A percentile compares a stretch with the other conserved stretches of the same genome.
Conservation (phyloP, 2,329 filamentous ascomycete genomes). For the Colletotrichum liaoningense region DNA sequence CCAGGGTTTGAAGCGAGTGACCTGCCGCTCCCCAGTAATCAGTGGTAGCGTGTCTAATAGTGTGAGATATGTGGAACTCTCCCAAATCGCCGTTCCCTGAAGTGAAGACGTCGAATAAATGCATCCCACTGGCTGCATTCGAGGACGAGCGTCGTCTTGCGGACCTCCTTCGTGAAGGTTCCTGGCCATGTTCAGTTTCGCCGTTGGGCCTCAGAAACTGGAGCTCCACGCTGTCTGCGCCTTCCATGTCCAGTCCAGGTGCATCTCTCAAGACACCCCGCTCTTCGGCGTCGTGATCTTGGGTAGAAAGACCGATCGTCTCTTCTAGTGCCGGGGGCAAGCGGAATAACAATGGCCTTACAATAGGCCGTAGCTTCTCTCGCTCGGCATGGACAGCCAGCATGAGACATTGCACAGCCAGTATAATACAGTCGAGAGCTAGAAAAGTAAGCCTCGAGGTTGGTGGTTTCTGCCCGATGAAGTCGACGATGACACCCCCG, state of each 20-base stretch:
- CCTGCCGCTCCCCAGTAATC: conserved; percentile 60
- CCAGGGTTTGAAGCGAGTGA: conserved; percentile 64
- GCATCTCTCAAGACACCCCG: conserved; percentile 59
- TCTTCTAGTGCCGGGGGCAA: conserved; percentile 18
- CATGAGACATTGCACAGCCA: conserved; percentile 72
- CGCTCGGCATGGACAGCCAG: conserved; percentile 71
- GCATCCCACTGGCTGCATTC: conserved; percentile 42
- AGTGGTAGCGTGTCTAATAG: conserved; percentile 59
- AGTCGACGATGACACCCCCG: conserved; percentile 75
- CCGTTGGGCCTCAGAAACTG: conserved; percentile 42
- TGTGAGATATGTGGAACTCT: conserved; percentile 64
- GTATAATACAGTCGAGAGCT: conserved; percentile 65
- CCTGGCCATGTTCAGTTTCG: conserved; percentile 19
- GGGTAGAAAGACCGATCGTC: conserved; percentile 38
- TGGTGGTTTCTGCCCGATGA: conserved; percentile 74
- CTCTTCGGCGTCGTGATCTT: conserved; percentile 69
- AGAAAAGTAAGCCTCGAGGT: conserved; percentile 67
- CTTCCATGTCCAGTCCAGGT: conserved; percentile 49
- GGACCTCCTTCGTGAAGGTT: conserved; percentile 36
- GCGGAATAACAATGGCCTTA: conserved; percentile 31
- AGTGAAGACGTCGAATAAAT: conserved; percentile 60
- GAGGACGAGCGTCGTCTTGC: conserved; percentile 36
- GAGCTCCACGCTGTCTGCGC: conserved; percentile 59
- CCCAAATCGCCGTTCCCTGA: conserved; percentile 67
- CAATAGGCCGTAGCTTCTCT: conserved; percentile 62